Base-by-base conservation (phyloP, 177 flowering plant genomes). In the Vitis hybrid region DNA sequence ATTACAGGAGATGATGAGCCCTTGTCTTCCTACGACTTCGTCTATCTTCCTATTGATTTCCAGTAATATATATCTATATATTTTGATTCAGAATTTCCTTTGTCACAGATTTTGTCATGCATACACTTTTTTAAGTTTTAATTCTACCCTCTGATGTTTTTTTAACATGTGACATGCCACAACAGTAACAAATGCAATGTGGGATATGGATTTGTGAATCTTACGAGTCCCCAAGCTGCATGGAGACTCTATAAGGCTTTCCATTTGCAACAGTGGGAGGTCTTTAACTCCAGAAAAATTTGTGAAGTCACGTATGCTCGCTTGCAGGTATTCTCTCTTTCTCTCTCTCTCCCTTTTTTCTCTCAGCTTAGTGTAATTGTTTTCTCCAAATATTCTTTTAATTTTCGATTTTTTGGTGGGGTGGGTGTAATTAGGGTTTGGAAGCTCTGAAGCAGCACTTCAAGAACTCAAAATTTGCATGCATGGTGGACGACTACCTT, bases 131-230 rank as follows among this genome's bases (percentile, higher is more conserved):
- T 4, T 34, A 34, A 34, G 22, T 34, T 5, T 34, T 5, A 34
- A 34, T 34, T 4, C 39, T 5, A 34, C 6, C 39, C 5, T 34
- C 6, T 34, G 6, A 34, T 34, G 45, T 31, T 16, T 15, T 2
- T 45, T 48, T 48, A n/a, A 5, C 19, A 10, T 19, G 10, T 31
- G 1, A 2, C 19, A 34, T 34, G 39, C 39, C 39, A 34, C 39
- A 34, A 34, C 70, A 94, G 97, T 69, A 94, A 94, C 88, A 94
- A 92, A 75, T 94, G 98, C 86, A 94, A 92, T 77, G 95, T 94
- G 71, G 98, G 98, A 63, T 94, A 94, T 79, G 98, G 97, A 75
- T 92, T 94, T 68, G 97, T 92, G 84, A 92, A 94, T 82, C 74
- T 92, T 78, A 94, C 97, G 0, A 79, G 97, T 2, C 92, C 98